Base-by-base conservation (phyloP, 495 filamentous ascomycete species). In the Penicillium dipodomyicola region DNA sequence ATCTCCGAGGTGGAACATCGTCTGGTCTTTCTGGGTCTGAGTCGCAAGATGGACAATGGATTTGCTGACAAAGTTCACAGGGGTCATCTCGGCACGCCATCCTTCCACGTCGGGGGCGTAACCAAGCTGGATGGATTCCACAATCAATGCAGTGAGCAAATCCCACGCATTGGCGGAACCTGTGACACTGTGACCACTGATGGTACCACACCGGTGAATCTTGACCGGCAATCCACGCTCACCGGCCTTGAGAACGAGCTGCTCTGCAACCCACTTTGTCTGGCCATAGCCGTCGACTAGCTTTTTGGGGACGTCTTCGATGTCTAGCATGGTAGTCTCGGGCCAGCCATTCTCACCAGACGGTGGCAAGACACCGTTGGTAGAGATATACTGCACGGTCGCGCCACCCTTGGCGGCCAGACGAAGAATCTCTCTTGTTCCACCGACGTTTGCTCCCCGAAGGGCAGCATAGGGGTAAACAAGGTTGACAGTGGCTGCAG, bases 11-110 rank as follows among this genome's bases (percentile, higher is more conserved):
- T 89, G 86, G 72, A 85, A 85, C 19, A 87, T 67, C 0, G 72
- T 75, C 56, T 84, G 82, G 15, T 81, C 71, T 10, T 73, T 70
- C 12, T 81, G 65, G 1, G 71, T 78, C 41, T 85, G 75, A 12
- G 81, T 79, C 37, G 79, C 73, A 45, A 88, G 78, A 39, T 83
- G 78, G 30, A 86, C 64, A 54, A 89, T 87, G 0, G 82, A 78
- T 58, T 82, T 81, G 67, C 81, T 85, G 52, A 88, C 82, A 52
- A 87, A 87, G 67, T 89, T 85, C 3, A 86, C 86, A 0, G 86
- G 86, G 3, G 86, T 87, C 84, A 87, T 87, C 69, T 89, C 86
- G 0, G 83, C 84, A 27, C 82, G 80, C 85, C 86, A 88, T 49
- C 82, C 84, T 35, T 82, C 74, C 22, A 87, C 81, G 51, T 86